These are phyloP conservation scores for Vitis rupestris DNA, from an alignment of 164 flowering plant species.

Conservation along the genomic window DNA sequence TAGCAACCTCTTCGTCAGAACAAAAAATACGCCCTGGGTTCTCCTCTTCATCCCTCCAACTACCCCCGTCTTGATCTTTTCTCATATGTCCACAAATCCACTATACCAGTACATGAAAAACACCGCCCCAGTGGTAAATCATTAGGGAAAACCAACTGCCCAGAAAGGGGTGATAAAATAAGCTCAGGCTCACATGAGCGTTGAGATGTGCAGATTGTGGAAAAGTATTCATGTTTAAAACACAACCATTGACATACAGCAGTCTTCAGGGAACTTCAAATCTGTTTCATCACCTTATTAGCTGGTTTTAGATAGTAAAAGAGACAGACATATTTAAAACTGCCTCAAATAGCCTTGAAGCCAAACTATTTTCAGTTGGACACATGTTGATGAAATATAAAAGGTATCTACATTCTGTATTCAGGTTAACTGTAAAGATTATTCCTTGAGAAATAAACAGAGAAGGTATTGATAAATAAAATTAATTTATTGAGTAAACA, in stretches of 20 bases:
- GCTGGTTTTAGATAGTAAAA: too few relatives aligned
- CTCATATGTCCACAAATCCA: conserved; percentile 53
- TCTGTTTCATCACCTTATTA: neutral
- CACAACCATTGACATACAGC: neutral
- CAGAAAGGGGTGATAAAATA: conserved; percentile 15
- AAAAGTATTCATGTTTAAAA: neutral
- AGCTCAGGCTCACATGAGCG: conserved; percentile 7
- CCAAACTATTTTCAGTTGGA: too few relatives aligned
- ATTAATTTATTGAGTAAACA: too few relatives aligned
- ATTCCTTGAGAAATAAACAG: too few relatives aligned
- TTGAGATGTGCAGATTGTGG: neutral
- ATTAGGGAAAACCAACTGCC: conserved; percentile 64
- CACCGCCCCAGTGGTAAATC: conserved; percentile 67
- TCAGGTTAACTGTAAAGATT: too few relatives aligned
- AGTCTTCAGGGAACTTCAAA: neutral
- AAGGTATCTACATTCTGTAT: too few relatives aligned
- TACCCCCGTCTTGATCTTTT: conserved; percentile 35
- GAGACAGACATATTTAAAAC: too few relatives aligned
- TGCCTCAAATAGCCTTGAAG: too few relatives aligned
- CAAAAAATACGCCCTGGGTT: conserved; percentile 45
- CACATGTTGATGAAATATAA: too few relatives aligned
- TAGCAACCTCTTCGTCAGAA: conserved; percentile 59
- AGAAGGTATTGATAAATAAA: too few relatives aligned
- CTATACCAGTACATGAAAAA: conserved; percentile 68
- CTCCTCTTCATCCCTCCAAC: conserved; percentile 29